These are phyloP conservation scores for Nannizzia gypsea DNA, from an alignment of 2,329 filamentous ascomycete species.

Conservation along the genomic window DNA sequence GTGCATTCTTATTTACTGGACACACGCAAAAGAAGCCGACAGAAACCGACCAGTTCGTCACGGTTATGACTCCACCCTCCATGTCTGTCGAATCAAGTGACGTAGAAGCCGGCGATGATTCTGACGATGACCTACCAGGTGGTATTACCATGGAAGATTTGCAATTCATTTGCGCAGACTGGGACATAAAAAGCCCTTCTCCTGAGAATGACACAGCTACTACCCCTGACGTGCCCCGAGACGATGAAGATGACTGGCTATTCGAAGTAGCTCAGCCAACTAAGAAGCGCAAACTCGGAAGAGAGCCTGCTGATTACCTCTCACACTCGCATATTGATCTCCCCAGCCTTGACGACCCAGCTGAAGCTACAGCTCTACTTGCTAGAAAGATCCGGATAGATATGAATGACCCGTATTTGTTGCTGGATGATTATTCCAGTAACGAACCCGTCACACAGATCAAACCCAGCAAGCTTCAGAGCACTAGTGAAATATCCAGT, in stretches of 20 bases:
- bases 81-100: conserved; percentile 40
- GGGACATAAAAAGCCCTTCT: conserved; percentile 53
- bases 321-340: conserved; percentile 49
- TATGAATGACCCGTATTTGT: conserved; percentile 73
- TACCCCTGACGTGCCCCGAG: conserved; percentile 37
- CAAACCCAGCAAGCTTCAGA: conserved; percentile 26
- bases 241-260: conserved; percentile 46
- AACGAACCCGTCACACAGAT: conserved; percentile 48
- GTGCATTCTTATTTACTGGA: conserved; percentile 65
- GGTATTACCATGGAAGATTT: conserved; percentile 71
- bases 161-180: conserved; percentile 75
- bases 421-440: conserved; percentile 65
- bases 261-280: conserved; percentile 39
- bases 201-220: conserved; percentile 26
- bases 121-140: conserved; percentile 53
- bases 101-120: conserved; percentile 39
- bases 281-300: conserved; percentile 54
- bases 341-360: conserved; percentile 70
- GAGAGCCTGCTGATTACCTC: conserved; percentile 35
- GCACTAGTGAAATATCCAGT: conserved; percentile 51
- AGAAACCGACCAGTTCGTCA: conserved; percentile 45
- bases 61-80: conserved; percentile 34
- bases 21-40: conserved; percentile 42
- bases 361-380: conserved; percentile 57
- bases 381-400: conserved; percentile 73